Conservation (phyloP, 768 basidiomycete species). For the Multifurca ochricompacta region DNA sequence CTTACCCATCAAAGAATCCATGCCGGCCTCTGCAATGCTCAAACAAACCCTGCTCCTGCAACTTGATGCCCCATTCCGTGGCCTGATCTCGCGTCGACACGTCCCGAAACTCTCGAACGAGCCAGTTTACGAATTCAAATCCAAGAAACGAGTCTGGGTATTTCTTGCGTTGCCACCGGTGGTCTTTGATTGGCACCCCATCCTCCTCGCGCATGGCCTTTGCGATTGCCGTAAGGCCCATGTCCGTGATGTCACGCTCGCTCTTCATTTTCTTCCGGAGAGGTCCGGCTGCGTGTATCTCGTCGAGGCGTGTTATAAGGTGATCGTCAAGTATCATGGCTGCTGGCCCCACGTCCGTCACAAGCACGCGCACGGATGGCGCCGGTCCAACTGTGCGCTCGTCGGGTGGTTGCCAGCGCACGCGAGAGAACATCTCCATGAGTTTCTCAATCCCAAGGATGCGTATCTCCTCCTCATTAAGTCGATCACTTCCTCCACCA, state of each 20-base stretch:
- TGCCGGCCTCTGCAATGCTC: conserved; percentile 75
- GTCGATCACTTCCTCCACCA: conserved; percentile 48
- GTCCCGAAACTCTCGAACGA: conserved; percentile 86
- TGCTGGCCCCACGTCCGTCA: conserved; percentile 78
- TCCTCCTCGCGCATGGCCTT: conserved; percentile 83
- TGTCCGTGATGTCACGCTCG: conserved; percentile 61
- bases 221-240: conserved; percentile 56
- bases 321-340: conserved; percentile 71
- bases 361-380: conserved; percentile 67
- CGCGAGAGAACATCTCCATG: conserved; percentile 77
- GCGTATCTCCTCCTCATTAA: conserved; percentile 82
- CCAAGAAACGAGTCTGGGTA: conserved; percentile 86
- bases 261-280: conserved; percentile 76
- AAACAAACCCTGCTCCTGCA: conserved; percentile 78
- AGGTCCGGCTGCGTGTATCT: conserved; percentile 67
- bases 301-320: conserved; percentile 73
- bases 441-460: conserved; percentile 88
- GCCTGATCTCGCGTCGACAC: conserved; percentile 77
- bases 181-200: conserved; percentile 74
- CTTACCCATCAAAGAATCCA: conserved; percentile 82
- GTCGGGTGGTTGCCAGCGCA: conserved; percentile 68
- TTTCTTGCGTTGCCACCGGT: conserved; percentile 69
- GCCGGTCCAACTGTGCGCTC: conserved; percentile 38
- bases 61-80: conserved; percentile 64
- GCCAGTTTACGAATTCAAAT: conserved; percentile 84